phyloP scores from a whole-genome alignment of 2,329 filamentous ascomycete genomes.

The Incumbomyces lentus region DNA sequence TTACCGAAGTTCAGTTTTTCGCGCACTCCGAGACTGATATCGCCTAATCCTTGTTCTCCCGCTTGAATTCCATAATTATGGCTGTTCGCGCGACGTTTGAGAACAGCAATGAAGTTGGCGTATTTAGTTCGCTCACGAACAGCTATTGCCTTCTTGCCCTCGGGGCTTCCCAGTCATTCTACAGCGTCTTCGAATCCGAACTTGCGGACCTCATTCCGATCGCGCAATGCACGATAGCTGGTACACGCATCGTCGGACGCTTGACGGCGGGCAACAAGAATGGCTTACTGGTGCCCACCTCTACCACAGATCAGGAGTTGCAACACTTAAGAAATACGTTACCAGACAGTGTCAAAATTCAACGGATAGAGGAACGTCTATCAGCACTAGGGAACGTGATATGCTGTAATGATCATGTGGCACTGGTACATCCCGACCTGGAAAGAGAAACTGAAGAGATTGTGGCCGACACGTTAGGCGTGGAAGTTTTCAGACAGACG shows the following conservation, averaged over 20 bases:
- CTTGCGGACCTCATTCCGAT: conserved; percentile 95
- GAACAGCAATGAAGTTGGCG: conserved; percentile 61
- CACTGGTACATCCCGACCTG: conserved; percentile 88
- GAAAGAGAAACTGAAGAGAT: conserved; percentile 99
- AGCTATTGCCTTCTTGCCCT: conserved; percentile 90
- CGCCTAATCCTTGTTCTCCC: no score
- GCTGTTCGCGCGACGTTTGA: conserved; percentile 41
- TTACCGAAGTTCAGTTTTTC: no score
- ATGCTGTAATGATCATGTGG: conserved; percentile 91
- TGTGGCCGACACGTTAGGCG: conserved; percentile 72
- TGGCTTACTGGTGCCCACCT: conserved; percentile 89
- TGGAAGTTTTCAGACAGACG: conserved; percentile 65
- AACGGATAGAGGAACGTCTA: conserved; percentile 93
- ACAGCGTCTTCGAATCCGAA: conserved; percentile 96
- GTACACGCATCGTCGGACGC: conserved; percentile 89
- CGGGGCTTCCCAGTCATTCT: conserved; percentile 97
- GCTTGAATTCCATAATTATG: conserved; percentile 25
- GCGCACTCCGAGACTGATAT: no score
- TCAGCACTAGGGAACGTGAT: conserved; percentile 96
- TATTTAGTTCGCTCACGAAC: conserved; percentile 94
- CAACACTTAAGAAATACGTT: conserved; percentile 93
- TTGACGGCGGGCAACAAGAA: conserved; percentile 95
- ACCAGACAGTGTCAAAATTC: conserved; percentile 83
- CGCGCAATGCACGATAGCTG: conserved; percentile 90
- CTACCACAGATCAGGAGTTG: conserved; percentile 93